Base-by-base conservation (phyloP, 441 rosid genomes). In the Eutrema salsugineum region DNA sequence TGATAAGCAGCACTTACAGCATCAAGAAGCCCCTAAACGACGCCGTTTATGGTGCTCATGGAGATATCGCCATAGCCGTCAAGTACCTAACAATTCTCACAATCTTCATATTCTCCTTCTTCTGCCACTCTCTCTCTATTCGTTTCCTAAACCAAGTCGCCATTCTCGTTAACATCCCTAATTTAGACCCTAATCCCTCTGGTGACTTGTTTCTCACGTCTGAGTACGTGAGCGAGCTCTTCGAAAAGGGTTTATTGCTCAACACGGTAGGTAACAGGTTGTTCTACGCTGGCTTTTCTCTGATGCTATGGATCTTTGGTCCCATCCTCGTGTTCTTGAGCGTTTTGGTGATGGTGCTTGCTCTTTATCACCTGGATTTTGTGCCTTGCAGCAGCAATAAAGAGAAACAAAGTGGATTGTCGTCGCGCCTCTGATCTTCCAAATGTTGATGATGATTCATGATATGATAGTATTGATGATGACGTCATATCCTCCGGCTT, bases 1-100 rank as follows among this genome's bases (percentile, higher is more conserved):
- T 90, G 17, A 76, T 91, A 46, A 91, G 97, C 87, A 94, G 97
- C 85, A 90, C 90, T 1, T 91, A 94, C 75, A 84, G 87, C 60
- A 79, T 91, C 43, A 94, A 94, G 83, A 90, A 79, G 73, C 97
- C 99, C 0, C 65, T 94, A 7, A 84, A 80, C 72, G 95, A 90
- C 39, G 57, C 85, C 30, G 81, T 87, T 1, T 85, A 82, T 33
- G 97, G 97, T 0, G 95, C 89, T 3, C 93, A 88, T 15, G 99
- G 99, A 2, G 97, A 91, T 66, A 82, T 88, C 58, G 84, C 81
- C 72, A 43, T 88, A 76, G 82, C 95, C 0, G 33, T 91, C 55
- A 94, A 94, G 51, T 90, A 88, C 70, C 83, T 88, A 35, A 70
- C 94, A 3, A 77, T 94, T 62, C 81, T 94, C 47, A 74, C 84